Percentiles rank a stretch among this genome's conserved stretches.
Evolutionary conservation across 2,329 filamentous ascomycete genomes (phyloP).

Genomic region (Fusarium nodosum): DNA sequence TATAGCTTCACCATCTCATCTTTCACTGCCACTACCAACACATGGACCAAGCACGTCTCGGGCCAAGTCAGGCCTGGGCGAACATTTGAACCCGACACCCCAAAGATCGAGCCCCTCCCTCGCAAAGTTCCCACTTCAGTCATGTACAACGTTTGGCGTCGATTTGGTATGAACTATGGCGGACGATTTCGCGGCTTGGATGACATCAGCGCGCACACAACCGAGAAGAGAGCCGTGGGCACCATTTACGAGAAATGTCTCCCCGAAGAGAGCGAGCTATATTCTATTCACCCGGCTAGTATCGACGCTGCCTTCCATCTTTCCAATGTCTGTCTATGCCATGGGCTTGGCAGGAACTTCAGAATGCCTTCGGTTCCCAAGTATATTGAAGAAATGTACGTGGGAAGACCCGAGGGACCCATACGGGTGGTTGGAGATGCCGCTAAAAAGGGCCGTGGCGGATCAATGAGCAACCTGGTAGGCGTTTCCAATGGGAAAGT

Average conservation of each 20-base stretch:
- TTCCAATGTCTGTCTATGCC: constrained; percentile 17
- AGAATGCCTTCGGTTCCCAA: constrained; percentile 13
- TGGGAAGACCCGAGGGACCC: constrained; percentile 13
- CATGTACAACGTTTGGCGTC: constrained; percentile 20
- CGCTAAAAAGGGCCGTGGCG: constrained; percentile 10
- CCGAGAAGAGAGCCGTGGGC: constrained; percentile 12
- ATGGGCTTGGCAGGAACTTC: constrained; percentile 15
- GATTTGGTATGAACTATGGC: constrained; percentile 18
- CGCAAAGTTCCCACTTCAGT: constrained; percentile 14
- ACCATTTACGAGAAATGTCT: constrained; percentile 16
- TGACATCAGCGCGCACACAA: constrained; percentile 13
- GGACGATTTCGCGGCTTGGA: constrained; percentile 15
- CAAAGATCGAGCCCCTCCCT: constrained; percentile 18
- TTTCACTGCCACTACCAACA: constrained; percentile 6
- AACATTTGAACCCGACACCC: constrained; percentile 9
- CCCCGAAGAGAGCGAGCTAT: constrained; percentile 10
- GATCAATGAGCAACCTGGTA: constrained; percentile 9
- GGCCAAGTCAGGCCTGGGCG: constrained; percentile 9
- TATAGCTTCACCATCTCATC: constrained; percentile 13
- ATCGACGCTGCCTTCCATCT: constrained; percentile 18
- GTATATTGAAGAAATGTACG: constrained; percentile 19
- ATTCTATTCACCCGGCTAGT: constrained; percentile 16
- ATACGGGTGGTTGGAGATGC: constrained; percentile 15
- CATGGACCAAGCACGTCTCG: constrained; percentile 15
- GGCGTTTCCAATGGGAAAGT: constrained; percentile 13